Evolutionary conservation across 345 rosid genomes (phyloP).

Genomic region (Salix exigua): DNA sequence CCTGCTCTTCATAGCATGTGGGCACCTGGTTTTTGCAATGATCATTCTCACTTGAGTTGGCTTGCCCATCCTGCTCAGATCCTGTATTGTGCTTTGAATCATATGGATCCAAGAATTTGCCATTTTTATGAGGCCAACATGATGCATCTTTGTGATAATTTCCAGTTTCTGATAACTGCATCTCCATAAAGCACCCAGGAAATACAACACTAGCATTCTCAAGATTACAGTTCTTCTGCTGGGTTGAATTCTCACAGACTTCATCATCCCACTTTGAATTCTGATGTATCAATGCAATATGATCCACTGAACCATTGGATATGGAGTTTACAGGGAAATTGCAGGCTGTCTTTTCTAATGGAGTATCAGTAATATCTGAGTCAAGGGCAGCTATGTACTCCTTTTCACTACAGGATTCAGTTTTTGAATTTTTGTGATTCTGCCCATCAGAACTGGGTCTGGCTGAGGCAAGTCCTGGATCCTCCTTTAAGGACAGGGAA

Average conservation of each 20-base stretch:
- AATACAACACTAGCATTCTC: constrained; percentile 28
- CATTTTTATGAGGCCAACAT: constrained; percentile 26
- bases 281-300: constrained; percentile 26
- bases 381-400: constrained; percentile 30
- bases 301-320: constrained; percentile 35
- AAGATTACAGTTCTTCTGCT: constrained; percentile 29
- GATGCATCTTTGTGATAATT: constrained; percentile 28
- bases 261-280: constrained; percentile 31
- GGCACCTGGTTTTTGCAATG: constrained; percentile 35
- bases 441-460: constrained; percentile 33
- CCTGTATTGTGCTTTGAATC: constrained; percentile 29
- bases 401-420: constrained; percentile 32
- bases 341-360: constrained; percentile 32
- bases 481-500: constrained; percentile 28
- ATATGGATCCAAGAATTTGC: constrained; percentile 23
- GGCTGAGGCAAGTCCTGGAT: constrained; percentile 25
- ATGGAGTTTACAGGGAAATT: constrained; percentile 35
- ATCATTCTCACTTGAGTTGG: constrained; percentile 35
- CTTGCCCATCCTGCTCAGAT: constrained; percentile 30
- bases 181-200: constrained; percentile 32
- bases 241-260: constrained; percentile 37
- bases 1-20: constrained; percentile 53
- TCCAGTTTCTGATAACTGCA: constrained; percentile 38
- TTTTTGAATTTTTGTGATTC: constrained; percentile 27
- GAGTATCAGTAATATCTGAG: constrained; percentile 32